Conservation (phyloP, 2,329 filamentous ascomycete species). For the Capronia epimyces region DNA sequence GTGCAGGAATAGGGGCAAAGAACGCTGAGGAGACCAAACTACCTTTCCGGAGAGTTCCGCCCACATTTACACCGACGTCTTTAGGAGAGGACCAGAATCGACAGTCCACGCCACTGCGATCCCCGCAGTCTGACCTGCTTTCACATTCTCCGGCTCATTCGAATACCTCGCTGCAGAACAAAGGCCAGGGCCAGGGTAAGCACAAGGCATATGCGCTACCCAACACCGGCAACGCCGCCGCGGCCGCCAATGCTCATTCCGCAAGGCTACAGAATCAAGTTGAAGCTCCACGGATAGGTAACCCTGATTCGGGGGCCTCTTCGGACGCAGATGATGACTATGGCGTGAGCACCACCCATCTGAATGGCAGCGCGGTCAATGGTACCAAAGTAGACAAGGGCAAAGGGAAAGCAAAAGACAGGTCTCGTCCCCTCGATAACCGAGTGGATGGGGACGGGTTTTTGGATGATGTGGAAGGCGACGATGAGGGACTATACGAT, state of each 20-base stretch:
- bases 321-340: slow-evolving; percentile 34
- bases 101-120: not conserved
- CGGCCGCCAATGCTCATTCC: not conserved
- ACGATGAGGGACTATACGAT: slow-evolving; percentile 25
- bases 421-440: not conserved
- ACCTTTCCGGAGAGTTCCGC: slow-evolving; percentile 28
- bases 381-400: slow-evolving; percentile 31
- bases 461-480: slow-evolving; percentile 19
- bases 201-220: slow-evolving; percentile 16
- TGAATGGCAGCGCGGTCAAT: slow-evolving; percentile 31
- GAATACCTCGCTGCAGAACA: slow-evolving; percentile 8
- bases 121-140: not conserved
- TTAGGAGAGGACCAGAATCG: not conserved
- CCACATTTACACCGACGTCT: not conserved
- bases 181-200: slow-evolving; percentile 26
- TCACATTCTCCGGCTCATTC: not conserved
- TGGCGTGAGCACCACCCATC: slow-evolving; percentile 32
- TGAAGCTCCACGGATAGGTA: slow-evolving; percentile 22
- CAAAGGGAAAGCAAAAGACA: slow-evolving; percentile 33
- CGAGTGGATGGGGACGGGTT: slow-evolving; percentile 33
- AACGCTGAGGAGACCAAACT: slow-evolving; percentile 27
- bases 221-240: slow-evolving; percentile 5
- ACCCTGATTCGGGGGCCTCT: slow-evolving; percentile 27
- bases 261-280: not conserved
- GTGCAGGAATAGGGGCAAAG: slow-evolving; percentile 23